These are phyloP conservation scores for Cercospora beticola DNA, from an alignment of 2,329 filamentous ascomycete genomes.

Conservation along the genomic window DNA sequence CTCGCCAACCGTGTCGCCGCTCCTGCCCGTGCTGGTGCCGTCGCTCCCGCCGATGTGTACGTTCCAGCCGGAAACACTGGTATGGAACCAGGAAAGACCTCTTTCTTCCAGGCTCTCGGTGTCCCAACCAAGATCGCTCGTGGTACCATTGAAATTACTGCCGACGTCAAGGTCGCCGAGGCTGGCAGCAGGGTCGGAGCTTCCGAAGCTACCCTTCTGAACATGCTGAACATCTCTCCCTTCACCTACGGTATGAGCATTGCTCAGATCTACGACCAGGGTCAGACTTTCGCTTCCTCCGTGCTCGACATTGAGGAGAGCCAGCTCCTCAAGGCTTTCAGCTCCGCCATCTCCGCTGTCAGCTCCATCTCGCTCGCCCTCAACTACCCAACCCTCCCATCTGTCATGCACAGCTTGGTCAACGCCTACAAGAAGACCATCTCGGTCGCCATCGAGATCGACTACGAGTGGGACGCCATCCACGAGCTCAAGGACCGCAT, in stretches of 20 bases:
- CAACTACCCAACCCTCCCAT: conserved; percentile 94
- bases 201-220: conserved; percentile 97
- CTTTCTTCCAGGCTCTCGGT: conserved; percentile 99
- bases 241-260: conserved; percentile 99
- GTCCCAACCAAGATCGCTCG: conserved; percentile 99
- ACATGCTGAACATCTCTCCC: conserved; percentile 99
- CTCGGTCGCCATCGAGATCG: conserved; percentile 84
- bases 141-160: conserved; percentile 99
- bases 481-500: conserved; percentile 99
- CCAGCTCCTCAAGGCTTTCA: conserved; percentile 84
- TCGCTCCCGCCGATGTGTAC: conserved; percentile 91
- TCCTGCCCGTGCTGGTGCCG: conserved; percentile 93
- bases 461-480: conserved; percentile 92
- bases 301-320: conserved; percentile 94
- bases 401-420: conserved; percentile 92
- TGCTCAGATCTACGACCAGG: conserved; percentile 93
- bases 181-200: conserved; percentile 90
- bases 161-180: conserved; percentile 97
- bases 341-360: conserved; percentile 79
- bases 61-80: conserved; percentile 98
- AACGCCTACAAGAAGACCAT: conserved; percentile 98
- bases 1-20: conserved; percentile 96
- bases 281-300: conserved; percentile 81
- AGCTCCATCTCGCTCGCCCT: conserved; percentile 86
- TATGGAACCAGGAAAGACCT: conserved; percentile 99